Evolutionary conservation across 768 basidiomycete genomes (phyloP).

Genomic region (Leccinum subgranulosum): DNA sequence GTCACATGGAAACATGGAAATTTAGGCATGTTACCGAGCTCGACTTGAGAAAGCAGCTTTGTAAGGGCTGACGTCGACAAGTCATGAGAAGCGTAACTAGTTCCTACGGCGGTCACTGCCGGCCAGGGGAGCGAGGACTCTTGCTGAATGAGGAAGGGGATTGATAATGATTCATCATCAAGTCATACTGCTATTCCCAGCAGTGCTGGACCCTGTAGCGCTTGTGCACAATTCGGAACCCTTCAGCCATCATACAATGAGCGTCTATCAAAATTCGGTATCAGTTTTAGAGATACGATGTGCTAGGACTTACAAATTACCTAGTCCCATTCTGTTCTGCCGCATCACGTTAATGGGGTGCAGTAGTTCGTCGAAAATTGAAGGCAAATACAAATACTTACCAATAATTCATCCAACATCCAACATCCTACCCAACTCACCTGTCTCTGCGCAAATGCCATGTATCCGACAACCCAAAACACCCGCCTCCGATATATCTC

Average conservation of each 20-base stretch:
- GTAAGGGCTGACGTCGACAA: neutral
- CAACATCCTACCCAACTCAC: too few species aligned
- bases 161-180: neutral
- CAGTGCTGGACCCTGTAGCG: too few species aligned
- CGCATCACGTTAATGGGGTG: too few species aligned
- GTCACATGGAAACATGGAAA: neutral
- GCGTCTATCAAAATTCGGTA: too few species aligned
- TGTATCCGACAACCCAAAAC: constrained; percentile 18
- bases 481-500: constrained; percentile 22
- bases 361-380: too few species aligned
- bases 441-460: constrained; percentile 10
- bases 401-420: neutral
- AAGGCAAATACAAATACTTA: too few species aligned
- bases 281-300: too few species aligned
- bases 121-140: neutral
- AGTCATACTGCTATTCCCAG: too few species aligned
- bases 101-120: neutral
- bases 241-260: too few species aligned
- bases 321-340: too few species aligned
- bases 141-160: neutral
- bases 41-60: neutral
- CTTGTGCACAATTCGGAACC: too few species aligned
- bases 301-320: too few species aligned
- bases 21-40: neutral
- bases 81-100: neutral